Conservation (phyloP, 805 yeast species). For the Trichomonascus vanleenenianus region DNA sequence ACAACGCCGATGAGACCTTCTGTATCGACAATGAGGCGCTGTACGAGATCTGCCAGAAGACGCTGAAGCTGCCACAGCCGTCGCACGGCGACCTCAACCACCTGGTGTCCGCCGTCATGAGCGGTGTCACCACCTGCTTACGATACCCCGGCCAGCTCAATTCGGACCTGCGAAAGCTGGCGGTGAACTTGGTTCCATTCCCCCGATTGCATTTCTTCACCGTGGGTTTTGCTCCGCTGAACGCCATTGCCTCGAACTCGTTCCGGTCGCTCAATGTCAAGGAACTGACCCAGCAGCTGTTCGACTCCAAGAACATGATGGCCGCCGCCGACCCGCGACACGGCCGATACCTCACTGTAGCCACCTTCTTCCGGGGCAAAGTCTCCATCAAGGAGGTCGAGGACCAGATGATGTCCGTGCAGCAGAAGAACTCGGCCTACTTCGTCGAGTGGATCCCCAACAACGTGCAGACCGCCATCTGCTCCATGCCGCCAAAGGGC, state of each 20-base stretch:
- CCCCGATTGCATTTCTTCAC: constrained; percentile 92
- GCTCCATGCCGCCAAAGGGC: constrained; percentile 82
- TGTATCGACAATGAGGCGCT: constrained; percentile 93
- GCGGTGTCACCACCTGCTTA: constrained; percentile 89
- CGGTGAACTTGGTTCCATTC: constrained; percentile 91
- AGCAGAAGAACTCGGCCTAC: constrained; percentile 69
- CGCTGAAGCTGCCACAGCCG: constrained; percentile 75
- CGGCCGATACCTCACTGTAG: constrained; percentile 88
- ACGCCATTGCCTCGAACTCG: constrained; percentile 70
- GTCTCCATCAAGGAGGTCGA: constrained; percentile 91
- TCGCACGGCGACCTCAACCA: constrained; percentile 70
- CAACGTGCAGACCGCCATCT: constrained; percentile 89
- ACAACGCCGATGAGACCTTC: constrained; percentile 86
- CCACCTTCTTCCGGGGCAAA: constrained; percentile 90
- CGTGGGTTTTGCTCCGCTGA: constrained; percentile 91
- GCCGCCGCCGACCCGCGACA: constrained; percentile 88
- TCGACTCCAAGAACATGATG: constrained; percentile 91
- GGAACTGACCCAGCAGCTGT: constrained; percentile 89
- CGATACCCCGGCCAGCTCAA: constrained; percentile 95
- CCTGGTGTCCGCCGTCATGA: constrained; percentile 85
- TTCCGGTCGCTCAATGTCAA: constrained; percentile 83
- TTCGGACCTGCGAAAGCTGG: constrained; percentile 85
- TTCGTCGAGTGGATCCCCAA: constrained; percentile 97
- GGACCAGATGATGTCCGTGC: constrained; percentile 83
- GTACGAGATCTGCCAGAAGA: constrained; percentile 80